phyloP scores from a whole-genome alignment of 2,329 filamentous ascomycete genomes.

The Westerdykella aurantiaca region DNA sequence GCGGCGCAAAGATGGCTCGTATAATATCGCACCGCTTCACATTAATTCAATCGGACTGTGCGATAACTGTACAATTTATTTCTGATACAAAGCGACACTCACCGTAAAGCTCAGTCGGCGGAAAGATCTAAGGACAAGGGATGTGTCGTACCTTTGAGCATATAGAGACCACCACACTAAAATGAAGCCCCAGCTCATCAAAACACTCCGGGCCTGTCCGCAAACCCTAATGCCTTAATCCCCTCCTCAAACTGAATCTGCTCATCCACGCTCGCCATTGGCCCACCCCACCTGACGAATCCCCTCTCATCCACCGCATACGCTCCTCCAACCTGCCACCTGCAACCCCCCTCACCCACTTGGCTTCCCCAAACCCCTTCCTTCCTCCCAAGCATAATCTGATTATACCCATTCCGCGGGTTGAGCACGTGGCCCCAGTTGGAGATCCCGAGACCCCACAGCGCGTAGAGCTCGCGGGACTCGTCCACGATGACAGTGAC shows the following conservation, averaged over 20 bases:
- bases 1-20: too few relatives aligned
- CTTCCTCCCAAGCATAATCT: conserved; percentile 31
- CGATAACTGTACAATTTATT: too few relatives aligned
- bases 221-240: conserved; percentile 25
- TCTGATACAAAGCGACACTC: too few relatives aligned
- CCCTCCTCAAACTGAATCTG: conserved; percentile 27
- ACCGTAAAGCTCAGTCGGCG: too few relatives aligned
- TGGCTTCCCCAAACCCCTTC: conserved; percentile 32
- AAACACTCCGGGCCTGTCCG: neutral
- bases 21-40: too few relatives aligned
- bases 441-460: conserved; percentile 53
- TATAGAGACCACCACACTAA: too few relatives aligned
- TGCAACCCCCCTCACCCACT: conserved; percentile 31
- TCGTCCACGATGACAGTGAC: conserved; percentile 54
- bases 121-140: too few relatives aligned
- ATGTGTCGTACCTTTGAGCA: too few relatives aligned
- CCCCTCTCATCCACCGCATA: conserved; percentile 31
- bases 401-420: conserved; percentile 33
- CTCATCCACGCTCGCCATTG: conserved; percentile 34
- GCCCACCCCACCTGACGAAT: conserved; percentile 30
- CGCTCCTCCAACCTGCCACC: conserved; percentile 33
- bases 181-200: neutral
- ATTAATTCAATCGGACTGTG: too few relatives aligned
- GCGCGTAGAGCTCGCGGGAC: conserved; percentile 52
- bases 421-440: conserved; percentile 32